These are phyloP conservation scores for Daldinia bambusicola DNA, from an alignment of 495 filamentous ascomycete species.

Conservation along the genomic window DNA sequence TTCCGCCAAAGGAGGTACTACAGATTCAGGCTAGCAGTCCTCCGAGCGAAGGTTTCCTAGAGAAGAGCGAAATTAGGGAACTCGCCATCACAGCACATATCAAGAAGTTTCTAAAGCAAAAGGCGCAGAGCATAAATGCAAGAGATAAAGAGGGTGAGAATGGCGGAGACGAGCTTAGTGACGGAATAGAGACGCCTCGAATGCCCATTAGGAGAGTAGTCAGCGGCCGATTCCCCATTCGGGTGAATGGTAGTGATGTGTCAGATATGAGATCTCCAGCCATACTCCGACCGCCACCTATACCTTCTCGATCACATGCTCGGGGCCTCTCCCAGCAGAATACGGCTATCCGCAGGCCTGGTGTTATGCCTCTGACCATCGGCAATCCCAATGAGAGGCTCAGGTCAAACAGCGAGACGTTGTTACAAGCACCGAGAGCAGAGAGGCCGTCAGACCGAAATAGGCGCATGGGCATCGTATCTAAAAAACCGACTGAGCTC, in stretches of 20 bases:
- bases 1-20: slow-evolving; percentile 70
- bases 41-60: slow-evolving; percentile 55
- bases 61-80: slow-evolving; percentile 67
- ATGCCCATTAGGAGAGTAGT: slow-evolving; percentile 74
- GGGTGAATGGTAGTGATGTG: slow-evolving; percentile 71
- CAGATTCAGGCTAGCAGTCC: slow-evolving; percentile 58
- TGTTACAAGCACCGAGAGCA: slow-evolving; percentile 63
- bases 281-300: slow-evolving; percentile 72
- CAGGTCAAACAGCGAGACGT: slow-evolving; percentile 89
- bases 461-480: slow-evolving; percentile 85
- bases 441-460: slow-evolving; percentile 64
- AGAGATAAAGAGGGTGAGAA: slow-evolving; percentile 68
- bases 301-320: slow-evolving; percentile 80
- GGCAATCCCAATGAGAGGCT: slow-evolving; percentile 80
- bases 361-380: slow-evolving; percentile 72
- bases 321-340: slow-evolving; percentile 81
- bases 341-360: slow-evolving; percentile 70
- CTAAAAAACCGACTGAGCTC: slow-evolving; percentile 76
- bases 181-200: slow-evolving; percentile 74
- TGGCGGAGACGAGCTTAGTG: slow-evolving; percentile 72
- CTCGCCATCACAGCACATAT: slow-evolving; percentile 75
- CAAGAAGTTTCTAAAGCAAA: slow-evolving; percentile 78
- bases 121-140: slow-evolving; percentile 58
- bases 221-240: slow-evolving; percentile 85
- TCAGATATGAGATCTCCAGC: slow-evolving; percentile 71